These are phyloP conservation scores for Boechera stricta DNA, from an alignment of 345 rosid species.

Conservation along the genomic window DNA sequence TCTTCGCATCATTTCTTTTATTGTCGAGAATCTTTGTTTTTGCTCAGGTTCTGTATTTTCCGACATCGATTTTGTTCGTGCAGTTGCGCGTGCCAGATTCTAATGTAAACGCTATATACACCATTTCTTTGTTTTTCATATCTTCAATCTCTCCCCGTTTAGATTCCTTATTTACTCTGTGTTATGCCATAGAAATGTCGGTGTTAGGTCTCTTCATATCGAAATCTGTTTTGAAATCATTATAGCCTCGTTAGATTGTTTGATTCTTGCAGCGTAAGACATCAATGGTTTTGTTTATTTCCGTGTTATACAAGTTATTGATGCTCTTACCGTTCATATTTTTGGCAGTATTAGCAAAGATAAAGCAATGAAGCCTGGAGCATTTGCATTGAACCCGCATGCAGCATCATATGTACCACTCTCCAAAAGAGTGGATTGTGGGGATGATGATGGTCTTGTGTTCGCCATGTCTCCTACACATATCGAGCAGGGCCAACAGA, in stretches of 20 bases:
- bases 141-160: neutral
- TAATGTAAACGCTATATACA: neutral
- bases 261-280: neutral
- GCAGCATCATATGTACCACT: slow-evolving; percentile 82
- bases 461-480: slow-evolving; percentile 39
- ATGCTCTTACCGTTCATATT: neutral
- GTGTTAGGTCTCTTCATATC: no score
- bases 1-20: neutral
- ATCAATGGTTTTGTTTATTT: neutral
- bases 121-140: neutral
- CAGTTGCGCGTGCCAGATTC: neutral
- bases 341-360: slow-evolving; percentile 23
- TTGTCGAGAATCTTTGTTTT: neutral
- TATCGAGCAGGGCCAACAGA: slow-evolving; percentile 23
- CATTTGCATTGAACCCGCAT: slow-evolving; percentile 79
- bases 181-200: no score
- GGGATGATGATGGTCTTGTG: slow-evolving; percentile 42
- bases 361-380: slow-evolving; percentile 64
- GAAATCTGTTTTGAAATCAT: no score
- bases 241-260: neutral
- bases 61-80: neutral
- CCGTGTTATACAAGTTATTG: neutral
- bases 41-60: neutral
- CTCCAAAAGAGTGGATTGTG: slow-evolving; percentile 57
- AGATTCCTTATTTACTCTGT: no score